phyloP scores from a whole-genome alignment of 441 rosid species.

The Biscutella auriculata region DNA sequence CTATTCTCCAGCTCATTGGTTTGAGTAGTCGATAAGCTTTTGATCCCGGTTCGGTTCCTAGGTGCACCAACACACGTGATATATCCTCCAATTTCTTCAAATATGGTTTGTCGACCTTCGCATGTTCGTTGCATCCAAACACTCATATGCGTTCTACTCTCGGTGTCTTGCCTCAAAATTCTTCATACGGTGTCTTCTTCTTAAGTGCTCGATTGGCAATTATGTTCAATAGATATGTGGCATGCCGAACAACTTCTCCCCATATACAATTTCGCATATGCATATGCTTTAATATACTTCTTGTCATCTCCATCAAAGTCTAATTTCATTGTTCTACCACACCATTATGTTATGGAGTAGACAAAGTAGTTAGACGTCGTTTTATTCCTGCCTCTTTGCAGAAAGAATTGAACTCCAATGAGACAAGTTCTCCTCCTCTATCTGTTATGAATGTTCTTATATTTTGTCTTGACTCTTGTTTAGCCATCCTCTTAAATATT shows the following conservation, averaged over 20 bases:
- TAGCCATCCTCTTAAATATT: too few relatives aligned
- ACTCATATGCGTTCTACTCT: fast-evolving
- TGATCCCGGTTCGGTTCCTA: too few relatives aligned
- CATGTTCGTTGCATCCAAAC: neutral
- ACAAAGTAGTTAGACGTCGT: neutral
- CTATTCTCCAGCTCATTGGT: neutral
- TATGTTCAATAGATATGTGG: neutral
- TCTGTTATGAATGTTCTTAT: too few relatives aligned
- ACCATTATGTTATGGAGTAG: neutral
- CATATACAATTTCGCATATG: neutral
- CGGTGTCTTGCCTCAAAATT: neutral
- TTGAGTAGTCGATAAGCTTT: neutral
- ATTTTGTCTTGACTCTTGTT: too few relatives aligned
- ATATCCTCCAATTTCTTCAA: neutral
- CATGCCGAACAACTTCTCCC: neutral
- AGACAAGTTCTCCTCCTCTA: too few relatives aligned
- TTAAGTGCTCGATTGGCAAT: neutral
- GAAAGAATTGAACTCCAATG: too few relatives aligned
- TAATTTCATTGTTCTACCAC: too few relatives aligned
- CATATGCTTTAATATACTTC: neutral
- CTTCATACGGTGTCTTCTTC: neutral
- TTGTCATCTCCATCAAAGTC: neutral
- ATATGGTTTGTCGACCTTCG: neutral
- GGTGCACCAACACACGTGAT: neutral
- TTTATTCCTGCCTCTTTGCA: neutral